Evolutionary conservation across 2,329 filamentous ascomycete genomes (phyloP), one percentile per base, ranked within the genome.

Genomic region (Beauveria australis): DNA sequence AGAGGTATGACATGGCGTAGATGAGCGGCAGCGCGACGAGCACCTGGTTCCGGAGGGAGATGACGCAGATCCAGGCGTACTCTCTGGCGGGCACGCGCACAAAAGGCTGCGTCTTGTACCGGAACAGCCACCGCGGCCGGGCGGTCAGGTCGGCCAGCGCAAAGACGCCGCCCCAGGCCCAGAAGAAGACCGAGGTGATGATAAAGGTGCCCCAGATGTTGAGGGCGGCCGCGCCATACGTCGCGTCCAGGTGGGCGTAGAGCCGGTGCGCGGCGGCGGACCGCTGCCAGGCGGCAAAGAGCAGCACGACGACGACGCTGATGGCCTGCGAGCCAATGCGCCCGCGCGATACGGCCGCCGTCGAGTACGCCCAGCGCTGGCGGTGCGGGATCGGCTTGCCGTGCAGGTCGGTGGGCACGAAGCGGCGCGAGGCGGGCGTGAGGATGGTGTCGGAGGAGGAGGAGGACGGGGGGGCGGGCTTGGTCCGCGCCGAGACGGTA

Each of bases 61-160:
- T 69, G 58, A 61, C 55, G 12, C 49, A 57, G 33, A 65, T 64
- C 33, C 59, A 52, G 6, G 61, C 56, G 48, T 65, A 65, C 14
- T 65, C 60, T 1, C 22, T 16, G 1, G 48, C 59, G 12, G 47
- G 40, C 10, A 65, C 64, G 28, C 64, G 58, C 48, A 75, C 64
- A 65, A 78, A 81, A 0, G 77, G 76, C 65, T 81, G 79, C 61
- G 80, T 75, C 64, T 81, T 81, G 70, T 81, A 78, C 8, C 71
- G 70, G 12, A 72, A 70, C 0, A 78, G 77, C 66, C 79, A 81
- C 7, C 63, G 52, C 0, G 79, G 79, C 28, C 73, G 69, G 16
- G 74, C 44, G 9, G 64, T 61, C 58, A 77, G 74, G 18, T 81
- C 69, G 3, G 66, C 65, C 9, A 78, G 67, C 9, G 62, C 62